Evolutionary conservation across 441 rosid species (phyloP).

Genomic region (Erysimum cheiri): DNA sequence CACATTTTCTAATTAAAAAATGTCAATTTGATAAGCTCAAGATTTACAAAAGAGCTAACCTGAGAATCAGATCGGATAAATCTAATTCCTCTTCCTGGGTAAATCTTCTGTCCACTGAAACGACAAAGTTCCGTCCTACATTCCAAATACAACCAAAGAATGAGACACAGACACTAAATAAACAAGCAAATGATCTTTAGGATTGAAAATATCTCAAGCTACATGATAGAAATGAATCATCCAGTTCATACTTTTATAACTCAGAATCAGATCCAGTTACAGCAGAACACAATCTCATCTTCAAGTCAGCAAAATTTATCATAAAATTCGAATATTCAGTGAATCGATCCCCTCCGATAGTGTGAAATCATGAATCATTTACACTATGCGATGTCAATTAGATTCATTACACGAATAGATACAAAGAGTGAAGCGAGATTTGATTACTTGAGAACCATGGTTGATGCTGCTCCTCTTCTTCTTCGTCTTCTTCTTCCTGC

Average conservation of each 20-base stretch:
- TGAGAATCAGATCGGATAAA: conserved; percentile 85
- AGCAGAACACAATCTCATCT: not conserved
- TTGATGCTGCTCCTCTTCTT: conserved; percentile 2
- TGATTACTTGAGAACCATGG: conserved; percentile 54
- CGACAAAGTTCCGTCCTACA: conserved; percentile 87
- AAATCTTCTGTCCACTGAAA: conserved; percentile 84
- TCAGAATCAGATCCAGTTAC: conserved; percentile 18
- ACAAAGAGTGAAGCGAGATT: conserved; percentile 16
- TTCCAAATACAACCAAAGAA: not conserved
- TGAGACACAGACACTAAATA: not conserved
- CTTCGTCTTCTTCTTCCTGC: conserved; percentile 28
- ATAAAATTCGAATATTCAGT: not conserved
- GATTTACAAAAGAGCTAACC: conserved; percentile 39
- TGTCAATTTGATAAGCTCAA: not conserved
- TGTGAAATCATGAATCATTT: conserved; percentile 10
- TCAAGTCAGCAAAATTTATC: not conserved
- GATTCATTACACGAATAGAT: not conserved
- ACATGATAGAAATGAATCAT: conserved; percentile 19
- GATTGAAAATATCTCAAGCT: not conserved
- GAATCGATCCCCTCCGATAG: not conserved
- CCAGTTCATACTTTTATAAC: not conserved
- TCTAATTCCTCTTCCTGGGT: conserved; percentile 89
- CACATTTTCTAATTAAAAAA: not conserved
- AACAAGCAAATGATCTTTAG: not conserved
- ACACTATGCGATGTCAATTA: not conserved